Base-by-base conservation (phyloP, 2,329 filamentous ascomycete species). In the Ilyonectria mors-panacis region DNA sequence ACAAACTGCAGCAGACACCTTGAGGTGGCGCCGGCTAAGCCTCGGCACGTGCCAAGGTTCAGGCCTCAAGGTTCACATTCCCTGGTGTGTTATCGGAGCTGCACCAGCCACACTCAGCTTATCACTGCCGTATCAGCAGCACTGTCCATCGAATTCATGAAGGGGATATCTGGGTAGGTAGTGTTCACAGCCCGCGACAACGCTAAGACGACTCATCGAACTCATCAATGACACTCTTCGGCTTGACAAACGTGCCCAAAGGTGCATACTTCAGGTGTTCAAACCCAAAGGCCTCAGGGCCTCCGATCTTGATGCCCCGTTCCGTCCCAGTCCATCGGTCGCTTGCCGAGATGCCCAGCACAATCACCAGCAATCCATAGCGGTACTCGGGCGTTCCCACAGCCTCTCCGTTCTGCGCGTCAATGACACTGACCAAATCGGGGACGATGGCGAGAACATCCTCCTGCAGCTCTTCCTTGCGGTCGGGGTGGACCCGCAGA, bases 371-470 rank as follows among this genome's bases (percentile, higher is more conserved):
- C 42, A 88, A 73, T 1, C 86, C 86, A 65, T 88, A 88, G 12
- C 85, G 76, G 67, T 88, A 89, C 70, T 90, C 88, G 0, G 85
- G 87, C 0, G 85, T 87, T 0, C 87, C 87, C 7, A 90, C 80
- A 0, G 86, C 87, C 68, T 87, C 83, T 30, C 87, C 88, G 10
- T 85, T 87, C 67, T 87, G 85, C 6, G 85, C 83, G 63, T 89
- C 87, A 17, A 90, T 83, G 9, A 89, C 80, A 0, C 83, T 81
- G 59, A 90, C 86, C 7, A 90, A 77, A 63, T 90, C 88, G 0
- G 88, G 88, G 2, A 88, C 88, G 2, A 86, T 82, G 1, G 85
- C 85, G 1, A 90, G 74, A 0, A 88, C 78, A 35, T 83, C 78
- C 30, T 82, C 79, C 48, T 81, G 80, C 5, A 68, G 75, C 61